Base-by-base conservation (phyloP, 1,284 basidiomycete species). In the Blastosporella zonata region DNA sequence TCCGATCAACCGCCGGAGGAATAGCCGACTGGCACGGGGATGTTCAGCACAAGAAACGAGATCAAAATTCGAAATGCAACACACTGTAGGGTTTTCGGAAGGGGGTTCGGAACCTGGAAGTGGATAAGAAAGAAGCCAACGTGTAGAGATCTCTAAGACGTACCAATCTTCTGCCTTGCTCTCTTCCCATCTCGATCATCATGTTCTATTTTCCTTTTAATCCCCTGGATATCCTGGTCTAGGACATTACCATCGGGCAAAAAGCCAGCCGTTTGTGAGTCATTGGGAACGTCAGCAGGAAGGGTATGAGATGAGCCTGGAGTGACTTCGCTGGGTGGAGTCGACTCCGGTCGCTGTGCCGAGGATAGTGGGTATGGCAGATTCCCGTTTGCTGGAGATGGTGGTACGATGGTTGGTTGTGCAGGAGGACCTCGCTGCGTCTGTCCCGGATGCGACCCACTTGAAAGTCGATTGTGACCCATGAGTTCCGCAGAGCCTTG, bases 141-240 rank as follows among this genome's bases (percentile, higher is more conserved):
- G 31, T 31, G 13, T 23, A 22, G 21, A 46, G 23, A 20, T 20
- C 3, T 18, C 23, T 23, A 38, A 48, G 37, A 64, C 73, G 59
- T 57, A 86, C 87, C 83, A 57, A 76, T 87, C 69, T 81, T 87
- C 65, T 82, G 77, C 58, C 84, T 75, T 40, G 67, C 77, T 56
- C 87, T 77, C 65, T 90, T 90, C 41, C 65, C 71, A 46, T 86
- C 82, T 34, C 66, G 64, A 49, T 86, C 85, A 42, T 83, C 82
- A n/a, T 70, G 70, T 44, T 82, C 81, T 52, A 82, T 66, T 62
- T 87, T 89, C 55, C 88, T 72, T 62, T 90, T 90, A 48, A 81
- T 71, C 18, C 71, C 75, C 48, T 82, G 79, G 15, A 64, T 55
- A 46, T 87, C 86, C 52, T 66, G 67, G 50, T 77, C 75, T 41